Conservation (phyloP, 176 grass and related monocot genomes). For the Raddia distichophylla region DNA sequence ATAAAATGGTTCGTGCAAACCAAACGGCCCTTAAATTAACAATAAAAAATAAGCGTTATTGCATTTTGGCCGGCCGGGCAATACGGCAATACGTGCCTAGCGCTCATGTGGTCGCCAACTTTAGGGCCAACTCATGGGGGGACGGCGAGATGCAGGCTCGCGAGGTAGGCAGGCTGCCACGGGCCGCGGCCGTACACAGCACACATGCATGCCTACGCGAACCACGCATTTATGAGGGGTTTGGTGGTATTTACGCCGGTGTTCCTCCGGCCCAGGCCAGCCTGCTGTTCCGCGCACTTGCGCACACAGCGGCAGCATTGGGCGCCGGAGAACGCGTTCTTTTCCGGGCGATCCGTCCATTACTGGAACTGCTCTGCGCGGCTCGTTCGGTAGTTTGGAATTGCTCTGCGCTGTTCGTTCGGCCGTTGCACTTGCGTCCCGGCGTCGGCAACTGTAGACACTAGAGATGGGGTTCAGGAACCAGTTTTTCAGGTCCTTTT, state of each 20-base stretch:
- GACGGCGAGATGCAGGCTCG: background rate
- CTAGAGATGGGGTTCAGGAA: background rate
- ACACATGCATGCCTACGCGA: background rate
- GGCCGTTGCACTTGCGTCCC: background rate
- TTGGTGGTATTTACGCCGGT: conserved; percentile 25
- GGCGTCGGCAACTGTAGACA: background rate
- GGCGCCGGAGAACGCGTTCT: background rate
- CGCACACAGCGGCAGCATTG: background rate
- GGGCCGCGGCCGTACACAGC: too few species aligned
- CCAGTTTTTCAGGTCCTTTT: background rate
- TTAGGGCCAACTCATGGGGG: too few species aligned
- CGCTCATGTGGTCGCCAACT: too few species aligned
- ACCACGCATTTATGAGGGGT: conserved; percentile 8
- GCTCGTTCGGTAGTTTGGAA: background rate
- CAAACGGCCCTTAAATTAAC: too few species aligned
- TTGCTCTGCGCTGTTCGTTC: background rate
- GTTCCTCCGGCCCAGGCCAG: background rate
- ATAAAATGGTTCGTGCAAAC: too few species aligned
- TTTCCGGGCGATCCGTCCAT: background rate
- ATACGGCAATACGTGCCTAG: background rate
- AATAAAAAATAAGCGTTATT: too few species aligned
- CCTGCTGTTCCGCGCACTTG: background rate
- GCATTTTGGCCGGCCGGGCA: background rate
- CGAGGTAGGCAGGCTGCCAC: background rate
- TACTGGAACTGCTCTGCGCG: background rate